Evolutionary conservation across 805 yeast genomes (phyloP).

Genomic region (Cephaloascus fragrans): DNA sequence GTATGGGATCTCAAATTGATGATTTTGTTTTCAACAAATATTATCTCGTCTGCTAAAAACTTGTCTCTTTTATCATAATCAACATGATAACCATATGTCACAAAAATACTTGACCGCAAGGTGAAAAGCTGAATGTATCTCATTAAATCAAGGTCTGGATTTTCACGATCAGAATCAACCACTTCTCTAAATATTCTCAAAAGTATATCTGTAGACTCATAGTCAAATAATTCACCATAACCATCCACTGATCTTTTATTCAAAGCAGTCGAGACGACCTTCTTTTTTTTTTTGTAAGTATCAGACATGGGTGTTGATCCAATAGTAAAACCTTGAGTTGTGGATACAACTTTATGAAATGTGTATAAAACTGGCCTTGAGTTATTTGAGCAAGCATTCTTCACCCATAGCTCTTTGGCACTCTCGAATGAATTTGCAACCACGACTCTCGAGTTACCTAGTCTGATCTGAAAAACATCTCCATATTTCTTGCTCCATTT

Average conservation of each 20-base stretch:
- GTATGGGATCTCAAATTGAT: conserved; percentile 49
- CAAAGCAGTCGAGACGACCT: conserved; percentile 35
- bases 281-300: conserved; percentile 36
- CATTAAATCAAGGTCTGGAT: conserved; percentile 28
- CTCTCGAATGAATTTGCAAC: conserved; percentile 60
- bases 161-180: conserved; percentile 5
- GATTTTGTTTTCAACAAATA: conserved; percentile 45
- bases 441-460: conserved; percentile 48
- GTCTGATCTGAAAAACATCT: conserved; percentile 48
- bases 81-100: conserved; percentile 44
- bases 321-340: conserved; percentile 47
- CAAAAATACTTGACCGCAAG: conserved; percentile 35
- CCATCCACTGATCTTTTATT: conserved; percentile 23
- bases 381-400: conserved; percentile 39
- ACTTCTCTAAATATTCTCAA: conserved; percentile 3
- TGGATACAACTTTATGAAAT: conserved; percentile 53
- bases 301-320: conserved; percentile 56
- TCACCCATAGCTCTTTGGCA: conserved; percentile 43
- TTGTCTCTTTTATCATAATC: conserved; percentile 27
- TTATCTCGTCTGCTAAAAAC: conserved; percentile 38
- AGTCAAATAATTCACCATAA: conserved; percentile 23
- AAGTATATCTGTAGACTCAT: conserved; percentile 19
- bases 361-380: conserved; percentile 63
- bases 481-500: conserved; percentile 35
- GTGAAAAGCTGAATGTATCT: conserved; percentile 38